A percentile compares a stretch with the other conserved stretches of the same genome.
Evolutionary conservation across 1,284 basidiomycete species (phyloP).

Genomic region (Bjerkandera adusta): DNA sequence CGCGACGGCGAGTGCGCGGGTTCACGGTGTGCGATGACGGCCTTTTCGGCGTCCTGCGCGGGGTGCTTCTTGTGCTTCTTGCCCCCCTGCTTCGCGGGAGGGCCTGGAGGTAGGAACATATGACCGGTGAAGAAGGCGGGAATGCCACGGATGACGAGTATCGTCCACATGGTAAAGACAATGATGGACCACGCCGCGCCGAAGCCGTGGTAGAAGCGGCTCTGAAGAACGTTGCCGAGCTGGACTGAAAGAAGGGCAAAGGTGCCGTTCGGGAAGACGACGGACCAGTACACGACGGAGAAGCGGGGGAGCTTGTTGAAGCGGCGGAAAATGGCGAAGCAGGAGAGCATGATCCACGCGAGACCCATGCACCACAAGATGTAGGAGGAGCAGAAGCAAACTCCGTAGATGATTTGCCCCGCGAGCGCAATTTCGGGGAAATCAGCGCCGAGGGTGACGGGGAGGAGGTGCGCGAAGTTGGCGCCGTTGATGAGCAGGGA

Average conservation of each 20-base stretch:
- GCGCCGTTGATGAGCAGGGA: constrained; percentile 52
- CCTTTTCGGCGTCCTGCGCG: neutral
- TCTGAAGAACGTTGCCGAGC: constrained; percentile 38
- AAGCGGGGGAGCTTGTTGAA: constrained; percentile 27
- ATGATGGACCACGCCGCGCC: constrained; percentile 16
- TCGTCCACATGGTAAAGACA: constrained; percentile 29
- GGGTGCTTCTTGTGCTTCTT: constrained; percentile 3
- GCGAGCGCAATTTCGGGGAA: constrained; percentile 31
- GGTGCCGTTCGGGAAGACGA: constrained; percentile 43
- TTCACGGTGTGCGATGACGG: neutral
- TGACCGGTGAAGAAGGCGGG: constrained; percentile 34
- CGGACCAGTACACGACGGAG: constrained; percentile 38
- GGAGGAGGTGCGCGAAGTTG: constrained; percentile 40
- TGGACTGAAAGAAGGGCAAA: constrained; percentile 40
- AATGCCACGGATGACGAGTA: constrained; percentile 33
- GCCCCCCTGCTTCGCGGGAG: neutral
- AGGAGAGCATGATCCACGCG: constrained; percentile 37
- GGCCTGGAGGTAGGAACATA: constrained; percentile 29
- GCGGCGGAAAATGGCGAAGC: constrained; percentile 27
- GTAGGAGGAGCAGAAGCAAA: constrained; percentile 40
- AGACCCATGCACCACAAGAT: constrained; percentile 40
- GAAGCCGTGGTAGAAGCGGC: constrained; percentile 21
- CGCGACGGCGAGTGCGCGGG: constrained; percentile 2
- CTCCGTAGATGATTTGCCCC: constrained; percentile 37
- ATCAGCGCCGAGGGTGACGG: constrained; percentile 30